Base-by-base conservation (phyloP, 2,329 filamentous ascomycete genomes). In the Sarocladium oryzae region DNA sequence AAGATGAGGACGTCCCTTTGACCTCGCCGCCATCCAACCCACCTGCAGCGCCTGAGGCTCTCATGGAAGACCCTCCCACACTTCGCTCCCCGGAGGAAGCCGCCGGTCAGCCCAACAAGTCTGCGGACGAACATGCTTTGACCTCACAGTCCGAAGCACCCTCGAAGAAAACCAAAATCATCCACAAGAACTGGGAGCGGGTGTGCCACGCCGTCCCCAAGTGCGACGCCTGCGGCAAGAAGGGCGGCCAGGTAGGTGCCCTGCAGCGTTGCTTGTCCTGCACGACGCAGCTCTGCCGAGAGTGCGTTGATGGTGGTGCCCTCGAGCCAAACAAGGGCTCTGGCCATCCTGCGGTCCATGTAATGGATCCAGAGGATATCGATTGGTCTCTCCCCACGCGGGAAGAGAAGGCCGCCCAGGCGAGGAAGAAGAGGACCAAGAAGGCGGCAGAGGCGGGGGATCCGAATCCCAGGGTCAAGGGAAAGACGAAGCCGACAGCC, bases 161-260 rank as follows among this genome's bases (percentile, higher is more conserved):
- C 16, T 20, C 36, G 40, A 26, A 28, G 21, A n/a, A 13, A 15
- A n/a, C 18, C 40, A 45, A 28, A 28, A 45, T 49, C 16, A 20
- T 49, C 45, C 30, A 35, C 16, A 32, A 20, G 10, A 8, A 24
- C 21, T 49, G 45, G 45, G 26, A 32, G 26, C 45, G 45, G 11
- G 45, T 33, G 10, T 49, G 45, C 11, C 45, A 49, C 45, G 26
- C 45, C 4, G 30, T 49, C 6, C 45, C 30, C 18, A 49, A 49
- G 28, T 49, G 45, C 16, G 45, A 49, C 28, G 18, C 21, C 45
- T 49, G 45, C 28, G 26, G 26, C 48, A 51, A 49, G 9, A 38
- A 36, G 45, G 9, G 41, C 6, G 45, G 45, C 9, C 26, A 49
- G 18, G 26, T 10, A 5, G 30, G 45, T 28, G 20, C 35, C 45